Evolutionary conservation across 352 stramenopile genomes (phyloP), one percentile per base, ranked within the genome.

Genomic region (Pythium dissimile): DNA sequence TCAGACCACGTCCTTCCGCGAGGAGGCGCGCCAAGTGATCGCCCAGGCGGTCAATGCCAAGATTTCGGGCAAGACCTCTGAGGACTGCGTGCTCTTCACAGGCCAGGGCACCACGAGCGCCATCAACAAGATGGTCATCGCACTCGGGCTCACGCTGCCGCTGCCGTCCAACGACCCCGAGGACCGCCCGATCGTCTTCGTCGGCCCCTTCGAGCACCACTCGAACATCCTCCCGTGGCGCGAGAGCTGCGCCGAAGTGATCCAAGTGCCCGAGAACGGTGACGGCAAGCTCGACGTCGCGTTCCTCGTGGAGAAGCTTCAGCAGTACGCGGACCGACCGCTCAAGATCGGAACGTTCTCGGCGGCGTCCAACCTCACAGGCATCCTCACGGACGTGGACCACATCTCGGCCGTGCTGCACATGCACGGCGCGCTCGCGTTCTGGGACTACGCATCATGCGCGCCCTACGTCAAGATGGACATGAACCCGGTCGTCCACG

Each of bases 201-300:
- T 88, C 35, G 75, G 88, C n/a, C 94, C 92, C 10, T 97, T 94
- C 56, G 96, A 98, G 69, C 96, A 99, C 71, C 96, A 99, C 69
- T 97, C 88, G 21, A 98, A 98, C 71, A 59, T 98, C 9, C 66
- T 99, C 6, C 93, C 93, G 13, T 99, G 94, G 94, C 68, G 94
- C 46, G 95, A 99, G 76, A 86, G 72, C 45, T 75, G 59, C 18
- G 77, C 75, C 1, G 71, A 93, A 21, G 77, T 95, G 2, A 57
- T 91, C 18, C 68, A 65, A 27, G 65, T 96, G 10, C 60, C 66
- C 34, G 79, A 77, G 47, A 63, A 70, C 46, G 35, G 30, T 5
- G 56, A 69, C 6, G 66, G 62, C 21, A 64, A 74, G 24, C 27
- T 94, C 4, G 79, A 91, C 64, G 31, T 84, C 13, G 53, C 31